phyloP scores from a whole-genome alignment of 2,329 filamentous ascomycete genomes.

The Ophiostoma perfectum region DNA sequence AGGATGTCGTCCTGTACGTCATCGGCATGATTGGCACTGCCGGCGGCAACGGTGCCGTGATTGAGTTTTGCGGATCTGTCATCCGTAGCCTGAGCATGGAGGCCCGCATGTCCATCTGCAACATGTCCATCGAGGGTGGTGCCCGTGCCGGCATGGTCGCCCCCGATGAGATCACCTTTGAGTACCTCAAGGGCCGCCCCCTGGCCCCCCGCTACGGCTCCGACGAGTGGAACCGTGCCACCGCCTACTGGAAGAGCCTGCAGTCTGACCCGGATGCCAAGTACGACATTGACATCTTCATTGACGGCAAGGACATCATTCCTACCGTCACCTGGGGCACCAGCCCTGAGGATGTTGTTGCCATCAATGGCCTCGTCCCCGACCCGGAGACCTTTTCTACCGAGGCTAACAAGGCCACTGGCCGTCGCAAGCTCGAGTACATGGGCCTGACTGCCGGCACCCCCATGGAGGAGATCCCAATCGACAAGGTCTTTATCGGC shows the following conservation, averaged over 20 bases:
- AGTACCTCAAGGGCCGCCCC: slow-evolving; percentile 88
- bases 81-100: slow-evolving; percentile 90
- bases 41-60: slow-evolving; percentile 87
- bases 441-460: slow-evolving; percentile 89
- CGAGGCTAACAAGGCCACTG: slow-evolving; percentile 72
- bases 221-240: slow-evolving; percentile 82
- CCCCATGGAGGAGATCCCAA: slow-evolving; percentile 79
- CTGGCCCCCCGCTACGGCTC: slow-evolving; percentile 80
- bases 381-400: slow-evolving; percentile 81
- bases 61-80: slow-evolving; percentile 94
- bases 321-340: slow-evolving; percentile 97
- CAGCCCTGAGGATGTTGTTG: slow-evolving; percentile 90
- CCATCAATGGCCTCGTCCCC: slow-evolving; percentile 86
- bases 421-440: slow-evolving; percentile 81
- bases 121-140: slow-evolving; percentile 97
- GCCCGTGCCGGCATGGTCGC: slow-evolving; percentile 96
- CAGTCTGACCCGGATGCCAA: slow-evolving; percentile 82
- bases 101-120: slow-evolving; percentile 98
- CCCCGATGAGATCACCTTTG: slow-evolving; percentile 87
- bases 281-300: slow-evolving; percentile 83
- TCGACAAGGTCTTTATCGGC: slow-evolving; percentile 98
- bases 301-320: slow-evolving; percentile 86
- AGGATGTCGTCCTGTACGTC: slow-evolving; percentile 87
- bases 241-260: slow-evolving; percentile 80
- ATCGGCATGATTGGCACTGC: slow-evolving; percentile 94